Conservation (phyloP, 148 eudicot species). For the Cornus florida region DNA sequence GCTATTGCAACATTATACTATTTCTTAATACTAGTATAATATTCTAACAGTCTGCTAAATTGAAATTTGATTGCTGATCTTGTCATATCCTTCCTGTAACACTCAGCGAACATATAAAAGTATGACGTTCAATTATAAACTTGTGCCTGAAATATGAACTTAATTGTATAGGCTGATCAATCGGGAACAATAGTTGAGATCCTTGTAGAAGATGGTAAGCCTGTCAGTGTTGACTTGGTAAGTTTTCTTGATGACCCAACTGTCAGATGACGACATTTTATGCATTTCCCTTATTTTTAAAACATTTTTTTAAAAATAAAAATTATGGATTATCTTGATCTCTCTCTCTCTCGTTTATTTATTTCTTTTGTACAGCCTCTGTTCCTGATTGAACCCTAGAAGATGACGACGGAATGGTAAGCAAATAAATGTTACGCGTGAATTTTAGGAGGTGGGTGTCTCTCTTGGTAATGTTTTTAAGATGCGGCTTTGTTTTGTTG, state of each 20-base stretch:
- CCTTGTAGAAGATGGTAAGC: constrained; percentile 32
- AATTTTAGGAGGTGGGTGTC: neutral
- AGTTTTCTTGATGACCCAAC: constrained; percentile 18
- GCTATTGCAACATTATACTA: neutral
- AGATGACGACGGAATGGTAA: neutral
- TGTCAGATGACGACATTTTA: neutral
- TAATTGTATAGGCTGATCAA: constrained; percentile 26
- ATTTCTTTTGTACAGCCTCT: constrained; percentile 18
- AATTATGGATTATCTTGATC: too few species aligned
- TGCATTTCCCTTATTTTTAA: neutral
- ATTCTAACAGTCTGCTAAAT: neutral
- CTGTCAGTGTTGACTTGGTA: constrained; percentile 40
- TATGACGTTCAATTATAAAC: neutral
- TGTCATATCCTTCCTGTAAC: neutral
- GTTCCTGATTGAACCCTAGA: constrained; percentile 23
- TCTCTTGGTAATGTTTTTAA: neutral
- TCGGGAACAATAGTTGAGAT: constrained; percentile 40
- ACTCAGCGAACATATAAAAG: neutral
- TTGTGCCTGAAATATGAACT: neutral
- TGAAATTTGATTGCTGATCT: neutral
- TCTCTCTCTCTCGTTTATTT: neutral
- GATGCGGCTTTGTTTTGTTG: neutral
- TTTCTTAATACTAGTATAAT: neutral
- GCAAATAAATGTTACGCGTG: neutral
- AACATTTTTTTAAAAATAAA: neutral